Conservation (phyloP, 1,139 yeast species). For the Yamadazyma atlantica region DNA sequence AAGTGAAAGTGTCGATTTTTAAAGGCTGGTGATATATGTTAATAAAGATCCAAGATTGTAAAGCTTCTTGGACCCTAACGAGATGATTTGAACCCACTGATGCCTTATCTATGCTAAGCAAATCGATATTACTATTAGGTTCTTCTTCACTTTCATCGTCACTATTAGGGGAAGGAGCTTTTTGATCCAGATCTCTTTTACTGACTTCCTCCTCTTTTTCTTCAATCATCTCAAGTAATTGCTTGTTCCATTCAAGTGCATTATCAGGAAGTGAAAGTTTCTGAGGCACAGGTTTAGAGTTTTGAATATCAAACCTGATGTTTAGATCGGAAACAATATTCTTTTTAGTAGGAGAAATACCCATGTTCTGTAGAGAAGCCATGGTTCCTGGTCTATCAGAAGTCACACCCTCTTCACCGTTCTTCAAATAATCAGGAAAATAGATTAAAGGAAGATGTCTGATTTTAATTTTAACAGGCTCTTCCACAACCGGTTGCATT, state of each 20-base stretch:
- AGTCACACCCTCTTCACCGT: constrained; percentile 20
- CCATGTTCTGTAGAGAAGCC: constrained; percentile 16
- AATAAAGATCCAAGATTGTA: constrained; percentile 74
- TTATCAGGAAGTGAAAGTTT: constrained; percentile 31
- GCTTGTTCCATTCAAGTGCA: constrained; percentile 24
- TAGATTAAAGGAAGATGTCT: constrained; percentile 38
- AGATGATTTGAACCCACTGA: constrained; percentile 11
- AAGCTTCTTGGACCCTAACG: constrained; percentile 37
- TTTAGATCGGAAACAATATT: constrained; percentile 38
- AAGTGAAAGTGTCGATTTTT: constrained; percentile 68
- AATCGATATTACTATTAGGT: constrained; percentile 11
- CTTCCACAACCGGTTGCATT: constrained; percentile 4
- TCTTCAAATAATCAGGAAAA: constrained; percentile 31
- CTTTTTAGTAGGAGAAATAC: constrained; percentile 40
- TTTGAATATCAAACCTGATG: constrained; percentile 42
- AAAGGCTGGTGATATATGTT: constrained; percentile 69
- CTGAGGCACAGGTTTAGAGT: constrained; percentile 32
- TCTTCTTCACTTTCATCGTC: constrained; percentile 9
- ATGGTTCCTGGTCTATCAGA: constrained; percentile 16
- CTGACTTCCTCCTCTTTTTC: constrained; percentile 9
- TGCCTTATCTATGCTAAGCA: constrained; percentile 10
- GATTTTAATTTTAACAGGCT: neutral
- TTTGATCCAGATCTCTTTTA: constrained; percentile 1
- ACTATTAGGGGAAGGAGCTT: constrained; percentile 8
- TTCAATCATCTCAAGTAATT: constrained; percentile 15